Base-by-base conservation (phyloP, 2,329 filamentous ascomycete species). In the Sporothrix brunneoviolacea region DNA sequence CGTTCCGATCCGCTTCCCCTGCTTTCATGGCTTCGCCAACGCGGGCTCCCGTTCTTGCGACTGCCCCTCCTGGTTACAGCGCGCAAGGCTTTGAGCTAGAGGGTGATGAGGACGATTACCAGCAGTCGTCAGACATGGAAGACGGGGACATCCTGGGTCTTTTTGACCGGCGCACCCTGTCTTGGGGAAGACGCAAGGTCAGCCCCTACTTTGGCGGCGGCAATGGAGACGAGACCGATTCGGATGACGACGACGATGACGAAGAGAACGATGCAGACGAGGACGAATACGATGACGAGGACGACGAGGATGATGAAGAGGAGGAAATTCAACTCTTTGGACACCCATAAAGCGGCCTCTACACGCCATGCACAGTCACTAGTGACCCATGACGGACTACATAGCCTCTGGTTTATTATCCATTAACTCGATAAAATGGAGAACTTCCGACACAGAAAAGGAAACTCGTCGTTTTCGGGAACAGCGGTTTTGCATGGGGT, bases 91-190 rank as follows among this genome's bases (percentile, higher is more conserved):
- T 50, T 10, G 57, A 59, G 30, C 41, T 58, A 1, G 68, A 68
- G 2, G 64, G 64, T n/a, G 66, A 68, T 8, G 75, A 79, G 15
- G 75, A 75, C 22, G 52, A 54, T 33, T 48, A 54, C 28, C 21
- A 22, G 1, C 52, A 51, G 28, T 35, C 47, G 16, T 41, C 55
- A 1, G 51, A 57, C 21, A 22, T 28, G 27, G 55, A 58, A 0
- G 74, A 77, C 16, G 72, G 74, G 8, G 79, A 80, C 50, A 75
- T 83, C 51, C 60, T 83, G 27, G 74, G 75, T 27, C 74, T 84
- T 44, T 83, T 71, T 12, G 72, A 70, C 5, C 68, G 73, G 19
- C 59, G 64, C 27, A 63, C 64, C 22, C 57, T 67, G 32, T 60
- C 61, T 2, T 65, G 65, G 12, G 63, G 66, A 16, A 65, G 66